These are phyloP conservation scores for Sclerotinia glacialis DNA, from an alignment of 2,329 filamentous ascomycete species.

Conservation along the genomic window DNA sequence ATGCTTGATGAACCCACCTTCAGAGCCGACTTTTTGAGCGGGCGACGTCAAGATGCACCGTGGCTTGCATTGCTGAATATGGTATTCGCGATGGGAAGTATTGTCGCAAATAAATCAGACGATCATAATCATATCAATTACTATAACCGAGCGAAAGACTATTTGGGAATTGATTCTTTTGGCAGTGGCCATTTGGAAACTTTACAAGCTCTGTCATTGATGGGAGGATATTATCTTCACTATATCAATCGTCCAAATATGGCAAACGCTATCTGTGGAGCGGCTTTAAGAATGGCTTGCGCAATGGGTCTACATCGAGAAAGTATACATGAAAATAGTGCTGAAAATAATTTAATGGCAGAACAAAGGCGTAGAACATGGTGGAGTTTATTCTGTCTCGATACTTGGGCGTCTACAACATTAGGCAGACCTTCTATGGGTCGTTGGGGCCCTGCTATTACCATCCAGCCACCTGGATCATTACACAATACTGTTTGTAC, in stretches of 20 bases:
- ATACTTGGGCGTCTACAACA: conserved; percentile 71
- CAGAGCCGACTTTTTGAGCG: conserved; percentile 61
- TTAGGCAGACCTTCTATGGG: conserved; percentile 69
- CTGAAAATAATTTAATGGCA: conserved; percentile 42
- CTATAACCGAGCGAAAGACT: conserved; percentile 65
- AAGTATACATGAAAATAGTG: conserved; percentile 41
- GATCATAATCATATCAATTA: conserved; percentile 68
- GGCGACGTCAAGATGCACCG: conserved; percentile 61
- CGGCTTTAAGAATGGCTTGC: conserved; percentile 70
- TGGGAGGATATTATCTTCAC: conserved; percentile 74
- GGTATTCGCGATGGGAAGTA: conserved; percentile 72
- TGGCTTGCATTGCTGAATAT: conserved; percentile 75
- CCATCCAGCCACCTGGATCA: conserved; percentile 58
- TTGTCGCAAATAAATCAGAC: conserved; percentile 58
- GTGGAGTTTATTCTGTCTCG: conserved; percentile 73
- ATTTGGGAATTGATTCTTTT: conserved; percentile 64
- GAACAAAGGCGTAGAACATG: conserved; percentile 67
- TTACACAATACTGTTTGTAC: conserved; percentile 34
- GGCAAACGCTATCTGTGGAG: conserved; percentile 70
- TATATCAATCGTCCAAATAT: conserved; percentile 76
- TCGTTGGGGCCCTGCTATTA: conserved; percentile 65
- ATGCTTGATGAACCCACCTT: conserved; percentile 72
- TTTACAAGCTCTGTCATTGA: conserved; percentile 66
- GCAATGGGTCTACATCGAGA: conserved; percentile 70
- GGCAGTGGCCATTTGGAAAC: conserved; percentile 71